phyloP scores from a whole-genome alignment of 2,329 filamentous ascomycete species.

The Ascochyta viciae-villosae region DNA sequence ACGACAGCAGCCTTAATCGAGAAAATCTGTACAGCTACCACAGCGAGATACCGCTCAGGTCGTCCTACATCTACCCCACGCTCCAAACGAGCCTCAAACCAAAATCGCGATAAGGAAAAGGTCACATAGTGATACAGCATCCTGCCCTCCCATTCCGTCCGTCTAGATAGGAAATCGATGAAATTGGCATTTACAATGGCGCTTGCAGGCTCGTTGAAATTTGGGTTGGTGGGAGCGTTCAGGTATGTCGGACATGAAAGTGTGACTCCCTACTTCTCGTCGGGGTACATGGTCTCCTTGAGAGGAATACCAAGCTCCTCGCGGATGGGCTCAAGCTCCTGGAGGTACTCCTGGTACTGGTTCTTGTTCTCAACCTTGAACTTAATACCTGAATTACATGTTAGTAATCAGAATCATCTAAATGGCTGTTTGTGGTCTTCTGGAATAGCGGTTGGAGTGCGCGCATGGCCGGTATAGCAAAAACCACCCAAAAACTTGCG shows the following conservation, averaged over 20 bases:
- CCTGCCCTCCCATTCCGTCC: slow-evolving; percentile 25
- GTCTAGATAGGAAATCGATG: slow-evolving; percentile 32
- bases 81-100: slow-evolving; percentile 17
- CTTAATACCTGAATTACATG: slow-evolving; percentile 76
- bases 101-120: slow-evolving; percentile 26
- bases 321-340: slow-evolving; percentile 88
- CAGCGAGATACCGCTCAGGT: slow-evolving; percentile 36
- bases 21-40: slow-evolving; percentile 40
- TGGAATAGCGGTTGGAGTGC: background rate
- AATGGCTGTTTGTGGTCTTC: slow-evolving; percentile 10
- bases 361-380: slow-evolving; percentile 98
- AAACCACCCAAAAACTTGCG: background rate
- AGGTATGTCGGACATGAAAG: slow-evolving; percentile 19
- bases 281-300: slow-evolving; percentile 91
- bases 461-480: background rate
- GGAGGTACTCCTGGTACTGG: slow-evolving; percentile 96
- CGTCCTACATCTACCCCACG: slow-evolving; percentile 12
- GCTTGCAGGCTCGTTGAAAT: slow-evolving; percentile 22
- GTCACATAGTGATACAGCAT: slow-evolving; percentile 40
- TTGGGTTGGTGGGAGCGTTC: slow-evolving; percentile 18
- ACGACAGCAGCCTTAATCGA: slow-evolving; percentile 1
- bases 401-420: slow-evolving; percentile 32
- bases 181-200: slow-evolving; percentile 31
- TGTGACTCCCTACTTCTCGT: slow-evolving; percentile 44
- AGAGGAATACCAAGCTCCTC: slow-evolving; percentile 91